phyloP scores from a whole-genome alignment of 2,329 filamentous ascomycete genomes.

The Podosphaera xanthii region DNA sequence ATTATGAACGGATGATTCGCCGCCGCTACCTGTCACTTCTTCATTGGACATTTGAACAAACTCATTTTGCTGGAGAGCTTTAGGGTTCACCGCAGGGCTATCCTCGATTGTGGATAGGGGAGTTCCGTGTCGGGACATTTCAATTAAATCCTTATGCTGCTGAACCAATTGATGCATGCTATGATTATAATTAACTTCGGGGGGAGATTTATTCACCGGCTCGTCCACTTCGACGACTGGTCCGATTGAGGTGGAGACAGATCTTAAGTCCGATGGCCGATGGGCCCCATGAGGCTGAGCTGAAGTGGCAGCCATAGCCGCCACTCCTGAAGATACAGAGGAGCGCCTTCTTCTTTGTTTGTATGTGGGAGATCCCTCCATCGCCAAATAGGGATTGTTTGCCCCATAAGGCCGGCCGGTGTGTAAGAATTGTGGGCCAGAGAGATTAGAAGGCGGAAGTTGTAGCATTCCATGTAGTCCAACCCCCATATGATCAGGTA shows the following conservation, averaged over 20 bases:
- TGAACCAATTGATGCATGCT: slow-evolving; percentile 39
- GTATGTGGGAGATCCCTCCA: slow-evolving; percentile 95
- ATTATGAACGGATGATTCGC: slow-evolving; percentile 35
- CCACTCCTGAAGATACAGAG: slow-evolving; percentile 64
- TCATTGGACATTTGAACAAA: slow-evolving; percentile 39
- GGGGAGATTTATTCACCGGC: slow-evolving; percentile 54
- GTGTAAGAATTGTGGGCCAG: slow-evolving; percentile 56
- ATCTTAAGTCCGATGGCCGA: slow-evolving; percentile 75
- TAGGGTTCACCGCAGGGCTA: slow-evolving; percentile 49
- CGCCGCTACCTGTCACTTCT: slow-evolving; percentile 24
- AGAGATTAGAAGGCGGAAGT: slow-evolving; percentile 64
- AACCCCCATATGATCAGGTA: slow-evolving; percentile 59
- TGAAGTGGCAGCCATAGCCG: slow-evolving; percentile 40
- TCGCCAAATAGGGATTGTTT: slow-evolving; percentile 79
- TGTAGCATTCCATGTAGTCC: slow-evolving; percentile 77
- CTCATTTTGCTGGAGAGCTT: slow-evolving; percentile 49
- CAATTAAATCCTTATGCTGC: slow-evolving; percentile 58
- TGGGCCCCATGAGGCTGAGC: slow-evolving; percentile 37
- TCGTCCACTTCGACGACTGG: slow-evolving; percentile 64
- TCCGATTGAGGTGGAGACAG: slow-evolving; percentile 69
- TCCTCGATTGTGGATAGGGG: slow-evolving; percentile 68
- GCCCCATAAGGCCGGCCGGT: slow-evolving; percentile 39
- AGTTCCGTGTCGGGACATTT: slow-evolving; percentile 78
- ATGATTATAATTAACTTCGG: slow-evolving; percentile 50
- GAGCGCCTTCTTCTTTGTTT: slow-evolving; percentile 90